phyloP scores from a whole-genome alignment of 371 early-diverging fungal species.

The Amoeboaphelidium occidentale region DNA sequence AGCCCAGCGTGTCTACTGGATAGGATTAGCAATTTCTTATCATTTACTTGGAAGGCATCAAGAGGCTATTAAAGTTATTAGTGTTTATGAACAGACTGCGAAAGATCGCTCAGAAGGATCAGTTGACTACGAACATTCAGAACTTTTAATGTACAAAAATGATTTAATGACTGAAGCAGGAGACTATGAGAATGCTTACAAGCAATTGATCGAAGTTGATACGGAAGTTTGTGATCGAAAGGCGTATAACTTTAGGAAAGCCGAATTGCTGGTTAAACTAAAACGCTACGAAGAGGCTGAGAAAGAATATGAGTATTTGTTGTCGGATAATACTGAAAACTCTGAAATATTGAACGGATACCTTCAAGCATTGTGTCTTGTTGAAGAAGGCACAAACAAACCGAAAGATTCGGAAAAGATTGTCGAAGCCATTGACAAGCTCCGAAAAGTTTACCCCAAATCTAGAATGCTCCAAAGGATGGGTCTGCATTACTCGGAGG shows the following conservation, averaged over 20 bases:
- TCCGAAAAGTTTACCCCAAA: slow-evolving; percentile 42
- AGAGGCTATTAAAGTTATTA: slow-evolving; percentile 37
- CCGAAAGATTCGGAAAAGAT: not conserved
- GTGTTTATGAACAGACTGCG: slow-evolving; percentile 36
- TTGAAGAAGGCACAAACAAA: slow-evolving; percentile 4
- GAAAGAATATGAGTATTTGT: slow-evolving; percentile 33
- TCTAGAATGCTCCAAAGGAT: slow-evolving; percentile 50
- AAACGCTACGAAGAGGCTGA: slow-evolving; percentile 44
- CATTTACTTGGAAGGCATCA: slow-evolving; percentile 51
- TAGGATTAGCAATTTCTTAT: slow-evolving; percentile 61
- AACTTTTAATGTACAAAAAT: slow-evolving; percentile 48
- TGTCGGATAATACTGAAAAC: slow-evolving; percentile 57
- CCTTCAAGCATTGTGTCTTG: slow-evolving; percentile 21
- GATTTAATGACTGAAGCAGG: slow-evolving; percentile 38
- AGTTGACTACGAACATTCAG: slow-evolving; percentile 47
- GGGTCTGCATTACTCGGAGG: slow-evolving; percentile 42
- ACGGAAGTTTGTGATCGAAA: slow-evolving; percentile 40
- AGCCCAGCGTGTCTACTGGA: slow-evolving; percentile 44
- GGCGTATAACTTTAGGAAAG: slow-evolving; percentile 31
- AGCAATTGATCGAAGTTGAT: slow-evolving; percentile 40
- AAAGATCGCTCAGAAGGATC: slow-evolving; percentile 16
- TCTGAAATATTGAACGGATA: slow-evolving; percentile 38
- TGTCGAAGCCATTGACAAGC: slow-evolving; percentile 23
- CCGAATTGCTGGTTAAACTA: slow-evolving; percentile 30
- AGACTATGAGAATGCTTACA: slow-evolving; percentile 40